Evolutionary conservation across 495 filamentous ascomycete species (phyloP).

Genomic region (Peziza echinospora): DNA sequence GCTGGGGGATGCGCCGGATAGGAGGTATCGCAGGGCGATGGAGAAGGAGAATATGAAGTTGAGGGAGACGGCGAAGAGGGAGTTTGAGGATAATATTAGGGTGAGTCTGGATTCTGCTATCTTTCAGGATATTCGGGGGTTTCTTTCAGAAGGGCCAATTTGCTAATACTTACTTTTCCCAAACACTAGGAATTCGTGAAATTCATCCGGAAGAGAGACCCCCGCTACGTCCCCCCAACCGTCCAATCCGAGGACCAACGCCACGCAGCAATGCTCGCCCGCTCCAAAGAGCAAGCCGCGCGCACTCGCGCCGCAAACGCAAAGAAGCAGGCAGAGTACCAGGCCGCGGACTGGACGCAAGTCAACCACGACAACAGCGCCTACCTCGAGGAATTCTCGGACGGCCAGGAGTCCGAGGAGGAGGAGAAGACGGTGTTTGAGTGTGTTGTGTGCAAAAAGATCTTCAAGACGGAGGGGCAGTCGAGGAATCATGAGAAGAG

Average conservation of each 20-base stretch:
- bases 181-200: slow-evolving; percentile 53
- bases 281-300: slow-evolving; percentile 64
- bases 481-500: slow-evolving; percentile 86
- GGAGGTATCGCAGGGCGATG: slow-evolving; percentile 60
- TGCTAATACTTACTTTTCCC: too few relatives aligned
- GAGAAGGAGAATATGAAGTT: slow-evolving; percentile 84
- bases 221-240: slow-evolving; percentile 45
- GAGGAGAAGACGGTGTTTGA: slow-evolving; percentile 43
- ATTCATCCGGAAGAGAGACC: slow-evolving; percentile 86
- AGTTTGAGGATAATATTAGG: slow-evolving; percentile 84
- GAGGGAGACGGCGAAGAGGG: slow-evolving; percentile 59
- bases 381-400: slow-evolving; percentile 29
- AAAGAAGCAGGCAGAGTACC: slow-evolving; percentile 42
- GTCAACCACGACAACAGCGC: slow-evolving; percentile 17
- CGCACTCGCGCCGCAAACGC: slow-evolving; percentile 60
- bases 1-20: slow-evolving; percentile 67
- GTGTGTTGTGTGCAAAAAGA: slow-evolving; percentile 81
- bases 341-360: slow-evolving; percentile 59
- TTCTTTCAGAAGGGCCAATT: too few relatives aligned
- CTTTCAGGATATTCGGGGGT: too few relatives aligned
- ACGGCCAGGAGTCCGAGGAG: slow-evolving; percentile 32
- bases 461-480: slow-evolving; percentile 82
- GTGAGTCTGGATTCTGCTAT: too few relatives aligned
- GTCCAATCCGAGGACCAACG: slow-evolving; percentile 54
- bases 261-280: slow-evolving; percentile 56